A percentile compares a stretch with the other conserved stretches of the same genome.
phyloP scores from a whole-genome alignment of 306 rosid genomes.

The Casuarina cunninghamiana region DNA sequence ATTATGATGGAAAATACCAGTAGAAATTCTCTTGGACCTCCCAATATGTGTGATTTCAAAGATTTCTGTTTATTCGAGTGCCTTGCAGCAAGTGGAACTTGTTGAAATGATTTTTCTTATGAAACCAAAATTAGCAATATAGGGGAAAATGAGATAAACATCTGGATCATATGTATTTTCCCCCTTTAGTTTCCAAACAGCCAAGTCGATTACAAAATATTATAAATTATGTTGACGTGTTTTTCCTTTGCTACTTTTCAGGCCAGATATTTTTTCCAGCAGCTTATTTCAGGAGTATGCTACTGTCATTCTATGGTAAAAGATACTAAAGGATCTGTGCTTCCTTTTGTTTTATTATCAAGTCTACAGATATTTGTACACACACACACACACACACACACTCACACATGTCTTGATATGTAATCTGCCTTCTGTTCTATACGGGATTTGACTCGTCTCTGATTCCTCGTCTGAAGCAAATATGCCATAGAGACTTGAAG shows the following conservation, averaged over 20 bases:
- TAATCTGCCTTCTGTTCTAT: slow-evolving; percentile 13
- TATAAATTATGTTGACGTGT: slow-evolving; percentile 17
- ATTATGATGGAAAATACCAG: slow-evolving; percentile 16
- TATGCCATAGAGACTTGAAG: slow-evolving; percentile 86
- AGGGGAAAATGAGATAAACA: neutral
- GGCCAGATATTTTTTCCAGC: slow-evolving; percentile 95
- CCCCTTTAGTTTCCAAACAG: slow-evolving; percentile 6
- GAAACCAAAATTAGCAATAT: neutral
- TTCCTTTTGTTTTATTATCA: neutral
- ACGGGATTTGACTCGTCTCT: slow-evolving; percentile 10
- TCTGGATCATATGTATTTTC: neutral
- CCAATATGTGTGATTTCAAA: neutral
- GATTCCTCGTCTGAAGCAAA: slow-evolving; percentile 55
- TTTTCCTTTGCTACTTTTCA: slow-evolving; percentile 32
- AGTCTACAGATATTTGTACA: too few relatives aligned
- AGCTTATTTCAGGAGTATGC: slow-evolving; percentile 87
- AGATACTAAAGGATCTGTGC: neutral
- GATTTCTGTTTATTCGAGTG: neutral
- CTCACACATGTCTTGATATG: neutral
- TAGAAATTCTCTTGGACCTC: neutral
- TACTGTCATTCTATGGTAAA: slow-evolving; percentile 79
- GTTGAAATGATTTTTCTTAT: neutral
- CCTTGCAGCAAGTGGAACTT: neutral
- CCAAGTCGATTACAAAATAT: slow-evolving; percentile 13
- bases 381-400: too few relatives aligned